phyloP scores from a whole-genome alignment of 2,329 filamentous ascomycete species.

The Penicillium oxalicum region DNA sequence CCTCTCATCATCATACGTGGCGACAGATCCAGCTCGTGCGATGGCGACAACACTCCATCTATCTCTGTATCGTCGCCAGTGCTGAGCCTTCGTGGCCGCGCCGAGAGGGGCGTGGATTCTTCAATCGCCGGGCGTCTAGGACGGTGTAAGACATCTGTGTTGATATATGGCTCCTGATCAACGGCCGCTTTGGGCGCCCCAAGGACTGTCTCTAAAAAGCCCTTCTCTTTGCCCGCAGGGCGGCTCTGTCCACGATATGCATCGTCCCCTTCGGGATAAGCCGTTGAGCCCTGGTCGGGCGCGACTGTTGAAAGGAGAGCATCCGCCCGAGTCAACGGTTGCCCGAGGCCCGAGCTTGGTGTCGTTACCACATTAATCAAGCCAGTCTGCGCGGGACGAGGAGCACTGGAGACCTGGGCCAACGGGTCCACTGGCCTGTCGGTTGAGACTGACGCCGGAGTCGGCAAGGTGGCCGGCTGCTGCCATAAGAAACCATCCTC shows the following conservation, averaged over 20 bases:
- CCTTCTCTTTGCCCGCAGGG: conserved; percentile 20
- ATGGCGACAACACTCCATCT: conserved; percentile 23
- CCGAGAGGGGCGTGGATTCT: not conserved
- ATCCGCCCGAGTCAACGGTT: conserved; percentile 20
- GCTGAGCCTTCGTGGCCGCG: conserved; percentile 6
- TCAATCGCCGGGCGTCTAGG: conserved; percentile 14
- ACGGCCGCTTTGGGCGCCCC: conserved; percentile 30
- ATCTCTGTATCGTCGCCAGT: conserved; percentile 13
- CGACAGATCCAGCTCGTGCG: conserved; percentile 29
- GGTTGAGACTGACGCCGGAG: conserved; percentile 19
- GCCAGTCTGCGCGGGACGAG: conserved; percentile 17
- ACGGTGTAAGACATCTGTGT: conserved; percentile 25
- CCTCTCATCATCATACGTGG: conserved; percentile 35
- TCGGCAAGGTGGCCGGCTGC: conserved; percentile 30
- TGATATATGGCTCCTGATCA: conserved; percentile 28
- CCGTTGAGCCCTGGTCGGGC: conserved; percentile 7
- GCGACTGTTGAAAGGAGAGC: conserved; percentile 10
- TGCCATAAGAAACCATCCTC: conserved; percentile 38
- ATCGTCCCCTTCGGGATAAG: not conserved
- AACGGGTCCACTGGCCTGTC: conserved; percentile 21
- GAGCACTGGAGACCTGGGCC: conserved; percentile 9
- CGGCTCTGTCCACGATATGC: not conserved
- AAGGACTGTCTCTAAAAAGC: conserved; percentile 32
- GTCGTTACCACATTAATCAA: conserved; percentile 21
- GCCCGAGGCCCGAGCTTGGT: conserved; percentile 29